Evolutionary conservation across 306 rosid species (phyloP), one percentile per base, ranked within the genome.

Genomic region (Hippophae gyantsensis): DNA sequence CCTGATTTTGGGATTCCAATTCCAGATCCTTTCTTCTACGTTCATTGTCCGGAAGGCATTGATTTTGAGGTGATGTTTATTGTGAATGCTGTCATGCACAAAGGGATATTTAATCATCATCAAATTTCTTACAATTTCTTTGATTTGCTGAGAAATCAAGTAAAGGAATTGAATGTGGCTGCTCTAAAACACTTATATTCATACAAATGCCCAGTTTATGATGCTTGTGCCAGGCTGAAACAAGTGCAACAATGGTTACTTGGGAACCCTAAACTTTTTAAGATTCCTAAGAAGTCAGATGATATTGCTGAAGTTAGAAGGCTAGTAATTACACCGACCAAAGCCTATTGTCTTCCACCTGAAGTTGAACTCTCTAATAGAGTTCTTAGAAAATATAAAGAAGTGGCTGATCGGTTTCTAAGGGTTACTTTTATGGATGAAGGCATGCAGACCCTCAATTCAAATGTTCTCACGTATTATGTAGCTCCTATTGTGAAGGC

Each of bases 351-450:
- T 65, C 49, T 89, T 53, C 86, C 83, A 6, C 92, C 97, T 1
- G 95, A 86, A 69, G 79, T 83, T 72, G 95, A 89, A 77, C 70
- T 86, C 54, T 83, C 97, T 58, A 89, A 86, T 67, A 78, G 97
- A 81, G 85, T 89, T 64, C 84, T 89, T 38, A 79, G 97, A 73
- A 71, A 54, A 48, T 85, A 54, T 72, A 89, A 65, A 70, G 85
- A 81, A 54, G 80, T 74, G 49, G 64, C 97, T 38, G 85, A 89
- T 76, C 76, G 85, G 59, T 89, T 89, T 74, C 71, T 89, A 66
- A 79, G 95, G 72, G 95, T 89, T 42, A 75, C 92, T 53, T 89
- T 89, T 65, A 86, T 86, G 97, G 97, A 89, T 76, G 97, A 89
- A 77, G 95, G 97, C 27, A 78, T 83, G 97, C 82, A 83, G 48